Evolutionary conservation across 2,329 filamentous ascomycete species (phyloP).

Genomic region (Monosporascus sp.): DNA sequence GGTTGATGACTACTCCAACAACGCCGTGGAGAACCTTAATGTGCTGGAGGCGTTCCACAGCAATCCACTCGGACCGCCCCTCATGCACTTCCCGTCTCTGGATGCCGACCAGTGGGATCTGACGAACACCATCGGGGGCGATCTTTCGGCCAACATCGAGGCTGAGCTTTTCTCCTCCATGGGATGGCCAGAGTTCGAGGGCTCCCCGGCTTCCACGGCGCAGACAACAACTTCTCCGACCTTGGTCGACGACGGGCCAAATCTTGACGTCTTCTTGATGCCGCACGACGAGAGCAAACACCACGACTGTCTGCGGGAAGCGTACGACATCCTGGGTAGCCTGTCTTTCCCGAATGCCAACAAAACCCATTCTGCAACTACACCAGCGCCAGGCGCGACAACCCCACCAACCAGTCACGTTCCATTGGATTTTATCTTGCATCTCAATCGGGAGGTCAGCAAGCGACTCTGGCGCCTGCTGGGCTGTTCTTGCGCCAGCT

Average conservation of each 20-base stretch:
- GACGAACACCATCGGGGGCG: constrained; percentile 1
- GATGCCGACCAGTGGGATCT: constrained; percentile 4
- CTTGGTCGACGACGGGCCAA: constrained; percentile 1
- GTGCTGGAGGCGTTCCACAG: constrained; percentile 2
- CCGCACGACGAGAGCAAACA: not conserved
- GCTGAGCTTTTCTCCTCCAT: constrained; percentile 2
- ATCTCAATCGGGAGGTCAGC: constrained; percentile 18
- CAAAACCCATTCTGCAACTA: not conserved
- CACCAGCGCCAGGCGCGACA: not conserved
- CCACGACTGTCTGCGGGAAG: constrained; percentile 7
- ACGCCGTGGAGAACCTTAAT: constrained; percentile 1
- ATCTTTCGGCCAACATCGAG: constrained; percentile 1
- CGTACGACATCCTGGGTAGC: constrained; percentile 8
- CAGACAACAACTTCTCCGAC: constrained; percentile 1
- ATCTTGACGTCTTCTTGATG: constrained; percentile 1
- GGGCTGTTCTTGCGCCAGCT: constrained; percentile 15
- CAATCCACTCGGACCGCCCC: constrained; percentile 1
- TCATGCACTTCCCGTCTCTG: constrained; percentile 2
- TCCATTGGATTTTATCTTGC: constrained; percentile 17
- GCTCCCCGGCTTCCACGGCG: constrained; percentile 1
- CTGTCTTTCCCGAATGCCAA: constrained; percentile 2
- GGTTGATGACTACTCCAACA: constrained; percentile 1
- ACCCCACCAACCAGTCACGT: not conserved
- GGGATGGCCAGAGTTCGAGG: constrained; percentile 3
- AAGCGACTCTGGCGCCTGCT: constrained; percentile 16